A percentile compares a stretch with the other conserved stretches of the same genome.
phyloP scores from a whole-genome alignment of 331 rosid species.

The Pyrus hybrid region DNA sequence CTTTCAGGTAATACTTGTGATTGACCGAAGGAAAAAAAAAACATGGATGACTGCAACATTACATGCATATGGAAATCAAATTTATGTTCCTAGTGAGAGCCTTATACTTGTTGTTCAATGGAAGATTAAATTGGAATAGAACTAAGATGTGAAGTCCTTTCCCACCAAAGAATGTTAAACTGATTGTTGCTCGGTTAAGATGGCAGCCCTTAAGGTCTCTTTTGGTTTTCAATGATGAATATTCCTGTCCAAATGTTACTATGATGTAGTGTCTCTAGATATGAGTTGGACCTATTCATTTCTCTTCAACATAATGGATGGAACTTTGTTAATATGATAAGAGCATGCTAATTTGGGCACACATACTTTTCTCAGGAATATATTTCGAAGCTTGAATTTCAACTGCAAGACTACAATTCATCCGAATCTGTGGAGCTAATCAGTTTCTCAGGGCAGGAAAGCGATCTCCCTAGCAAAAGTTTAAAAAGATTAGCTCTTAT shows the following conservation, averaged over 20 bases:
- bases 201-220: not conserved
- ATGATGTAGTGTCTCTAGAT: not conserved
- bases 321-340: not conserved
- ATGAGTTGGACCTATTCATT: not conserved
- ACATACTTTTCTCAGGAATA: constrained; percentile 34
- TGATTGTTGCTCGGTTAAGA: not conserved
- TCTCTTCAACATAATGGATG: not conserved
- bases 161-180: not conserved
- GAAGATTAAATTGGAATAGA: not conserved
- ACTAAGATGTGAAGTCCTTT: not conserved
- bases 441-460: constrained; percentile 20
- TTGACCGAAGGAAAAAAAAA: not conserved
- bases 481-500: constrained; percentile 46
- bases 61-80: not conserved
- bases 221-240: not conserved
- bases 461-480: constrained; percentile 24
- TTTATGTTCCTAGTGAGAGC: not conserved
- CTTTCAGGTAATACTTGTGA: not conserved
- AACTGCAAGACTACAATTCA: constrained; percentile 28
- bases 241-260: not conserved
- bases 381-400: constrained; percentile 36
- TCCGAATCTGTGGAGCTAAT: constrained; percentile 20
- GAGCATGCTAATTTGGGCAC: not conserved
- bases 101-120: not conserved
- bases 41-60: not conserved